These are phyloP conservation scores for Phytophthora fragariaefolia DNA, from an alignment of 352 stramenopile species.

Conservation along the genomic window DNA sequence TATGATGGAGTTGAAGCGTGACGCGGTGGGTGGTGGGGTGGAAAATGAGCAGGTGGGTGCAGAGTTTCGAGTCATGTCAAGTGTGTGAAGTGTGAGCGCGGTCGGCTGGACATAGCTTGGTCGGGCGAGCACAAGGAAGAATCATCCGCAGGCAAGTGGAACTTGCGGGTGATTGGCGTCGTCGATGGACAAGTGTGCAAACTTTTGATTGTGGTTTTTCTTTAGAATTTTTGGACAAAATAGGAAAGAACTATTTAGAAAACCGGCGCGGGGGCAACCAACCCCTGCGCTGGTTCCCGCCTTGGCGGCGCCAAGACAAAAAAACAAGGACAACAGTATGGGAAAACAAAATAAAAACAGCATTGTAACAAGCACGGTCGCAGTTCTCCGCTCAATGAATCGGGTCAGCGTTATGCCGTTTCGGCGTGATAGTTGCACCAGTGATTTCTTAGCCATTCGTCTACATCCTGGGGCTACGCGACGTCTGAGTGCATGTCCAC, in stretches of 20 bases:
- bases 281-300: constrained; percentile 24
- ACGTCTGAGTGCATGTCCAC: too few species aligned
- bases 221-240: constrained; percentile 57
- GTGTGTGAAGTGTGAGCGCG: constrained; percentile 23
- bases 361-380: constrained; percentile 34
- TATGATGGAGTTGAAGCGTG: constrained; percentile 35
- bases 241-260: constrained; percentile 60
- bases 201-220: constrained; percentile 51
- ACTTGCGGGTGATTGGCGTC: constrained; percentile 43
- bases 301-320: constrained; percentile 34
- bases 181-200: constrained; percentile 45
- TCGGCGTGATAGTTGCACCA: constrained; percentile 1
- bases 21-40: constrained; percentile 13
- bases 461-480: background rate
- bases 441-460: constrained; percentile 4
- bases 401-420: background rate
- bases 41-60: constrained; percentile 24
- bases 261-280: constrained; percentile 14
- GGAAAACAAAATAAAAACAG: constrained; percentile 40
- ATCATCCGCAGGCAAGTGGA: constrained; percentile 49
- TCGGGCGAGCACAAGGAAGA: constrained; percentile 27
- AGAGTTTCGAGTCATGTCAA: constrained; percentile 34
- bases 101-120: background rate
- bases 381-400: constrained; percentile 14
- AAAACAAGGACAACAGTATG: constrained; percentile 29